Evolutionary conservation across 23 red algal genomes (phyloP), one percentile per base, ranked within the genome.

Genomic region (Chondrus crispus): DNA sequence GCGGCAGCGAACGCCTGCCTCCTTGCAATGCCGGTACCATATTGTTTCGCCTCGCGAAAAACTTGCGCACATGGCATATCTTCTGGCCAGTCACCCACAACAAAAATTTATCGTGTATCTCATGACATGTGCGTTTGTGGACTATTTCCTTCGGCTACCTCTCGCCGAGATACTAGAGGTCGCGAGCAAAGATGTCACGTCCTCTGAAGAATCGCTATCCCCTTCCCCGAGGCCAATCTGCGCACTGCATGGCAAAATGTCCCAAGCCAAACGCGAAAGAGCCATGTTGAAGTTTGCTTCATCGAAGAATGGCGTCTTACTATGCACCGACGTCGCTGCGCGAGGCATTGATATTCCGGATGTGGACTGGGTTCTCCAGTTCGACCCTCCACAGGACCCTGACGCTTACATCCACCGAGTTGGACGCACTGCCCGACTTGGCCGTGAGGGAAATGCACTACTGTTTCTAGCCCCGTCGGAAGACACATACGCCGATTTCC

Each of bases 241-340:
- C 37, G 52, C 84, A 32, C 77, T 96, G 29, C 88, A 93, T 41
- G 94, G 94, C 16, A 96, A 92, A 70, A 93, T 96, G 88, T 71
- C 70, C 24, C 94, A 96, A 51, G 29, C 62, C 35, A 88, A 88
- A 62, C 88, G 94, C 29, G n/a, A 78, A 22, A 60, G 93, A 5
- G 80, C 35, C 41, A 50, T 95, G 13, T 76, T 68, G 7, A 47
- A 45, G 1, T 95, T 95, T 69, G 48, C 80, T 29, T 22, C 51
- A 8, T 85, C 83, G 22, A 19, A 62, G 10, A 54, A 81, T 18
- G 92, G 81, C 4, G 70, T 96, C 50, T 81, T 96, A 6, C 24
- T 96, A 10, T 85, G 85, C 52, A 96, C 94, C 14, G 94, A 96
- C 69, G 94, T 96, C 22, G 94, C 94, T 37, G 94, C 94, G n/a